These are phyloP conservation scores for Backusella luteola DNA, from an alignment of 192 early-diverging fungal species.

Conservation along the genomic window DNA sequence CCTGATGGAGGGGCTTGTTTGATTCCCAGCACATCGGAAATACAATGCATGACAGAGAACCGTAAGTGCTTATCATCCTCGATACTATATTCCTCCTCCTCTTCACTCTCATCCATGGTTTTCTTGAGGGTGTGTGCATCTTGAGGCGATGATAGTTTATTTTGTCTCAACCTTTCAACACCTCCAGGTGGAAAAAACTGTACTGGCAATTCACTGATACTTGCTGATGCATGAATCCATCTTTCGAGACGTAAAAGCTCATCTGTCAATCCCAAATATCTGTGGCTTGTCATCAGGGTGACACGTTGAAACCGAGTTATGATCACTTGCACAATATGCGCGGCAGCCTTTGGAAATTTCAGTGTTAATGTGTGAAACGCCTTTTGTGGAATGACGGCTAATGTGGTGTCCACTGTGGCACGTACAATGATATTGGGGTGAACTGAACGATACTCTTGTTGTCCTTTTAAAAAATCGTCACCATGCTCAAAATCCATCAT, in stretches of 20 bases:
- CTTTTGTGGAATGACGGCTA: constrained; percentile 92
- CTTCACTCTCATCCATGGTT: not conserved
- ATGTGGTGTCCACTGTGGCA: constrained; percentile 83
- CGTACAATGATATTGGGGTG: constrained; percentile 80
- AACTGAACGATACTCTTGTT: constrained; percentile 28
- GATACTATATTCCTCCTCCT: constrained; percentile 38
- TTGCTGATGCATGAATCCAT: constrained; percentile 69
- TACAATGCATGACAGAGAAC: constrained; percentile 59
- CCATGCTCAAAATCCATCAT: constrained; percentile 8
- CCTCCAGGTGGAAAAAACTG: constrained; percentile 50
- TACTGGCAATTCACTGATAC: constrained; percentile 48
- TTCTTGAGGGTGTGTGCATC: not conserved
- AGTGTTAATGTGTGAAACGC: constrained; percentile 86
- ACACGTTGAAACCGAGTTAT: constrained; percentile 93
- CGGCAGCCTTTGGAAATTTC: constrained; percentile 88
- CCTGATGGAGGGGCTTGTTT: not conserved
- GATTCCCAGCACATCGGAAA: constrained; percentile 55
- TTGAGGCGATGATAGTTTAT: constrained; percentile 15
- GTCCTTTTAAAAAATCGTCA: not conserved
- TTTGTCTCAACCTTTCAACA: constrained; percentile 52
- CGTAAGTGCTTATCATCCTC: constrained; percentile 58
- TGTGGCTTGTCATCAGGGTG: constrained; percentile 86
- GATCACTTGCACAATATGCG: constrained; percentile 95
- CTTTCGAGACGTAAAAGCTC: constrained; percentile 87
- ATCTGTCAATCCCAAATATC: constrained; percentile 82